Evolutionary conservation across 2,329 filamentous ascomycete species (phyloP).

Genomic region (Ilyonectria mors-panacis): DNA sequence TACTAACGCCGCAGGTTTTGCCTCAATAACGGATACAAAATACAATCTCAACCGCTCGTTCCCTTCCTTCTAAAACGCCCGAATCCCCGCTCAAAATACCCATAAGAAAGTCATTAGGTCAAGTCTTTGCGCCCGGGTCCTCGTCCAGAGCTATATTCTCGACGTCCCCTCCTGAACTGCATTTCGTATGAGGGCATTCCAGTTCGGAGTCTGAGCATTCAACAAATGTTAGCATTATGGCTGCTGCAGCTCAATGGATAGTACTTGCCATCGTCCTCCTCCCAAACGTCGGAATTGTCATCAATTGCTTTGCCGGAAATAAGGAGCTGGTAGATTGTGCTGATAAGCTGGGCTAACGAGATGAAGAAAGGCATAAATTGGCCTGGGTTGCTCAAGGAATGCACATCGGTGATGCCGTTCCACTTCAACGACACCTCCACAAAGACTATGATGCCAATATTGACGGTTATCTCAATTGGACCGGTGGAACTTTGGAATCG

Average conservation of each 20-base stretch:
- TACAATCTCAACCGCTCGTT: neutral
- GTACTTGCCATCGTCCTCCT: neutral
- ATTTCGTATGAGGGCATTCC: neutral
- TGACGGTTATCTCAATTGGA: constrained; percentile 16
- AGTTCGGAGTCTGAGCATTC: neutral
- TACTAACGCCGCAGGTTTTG: neutral
- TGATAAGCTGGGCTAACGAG: neutral
- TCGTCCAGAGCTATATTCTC: neutral
- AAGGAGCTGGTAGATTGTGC: neutral
- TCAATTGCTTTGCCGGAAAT: neutral
- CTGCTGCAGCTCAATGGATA: neutral
- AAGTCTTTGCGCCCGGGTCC: neutral
- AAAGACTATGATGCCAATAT: constrained; percentile 23
- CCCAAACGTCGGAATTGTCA: neutral
- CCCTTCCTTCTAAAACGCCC: neutral
- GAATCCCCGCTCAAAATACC: neutral
- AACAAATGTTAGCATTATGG: neutral
- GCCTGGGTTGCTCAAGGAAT: constrained; percentile 7
- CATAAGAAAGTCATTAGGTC: neutral
- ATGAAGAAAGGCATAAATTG: constrained; percentile 9
- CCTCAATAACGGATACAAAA: neutral
- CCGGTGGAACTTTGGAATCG: neutral
- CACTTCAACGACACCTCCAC: constrained; percentile 18
- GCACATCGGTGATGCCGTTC: constrained; percentile 20
- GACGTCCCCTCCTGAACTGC: neutral